Base-by-base conservation (phyloP, 257 asterid genomes). In the Solanum chmielewskii region DNA sequence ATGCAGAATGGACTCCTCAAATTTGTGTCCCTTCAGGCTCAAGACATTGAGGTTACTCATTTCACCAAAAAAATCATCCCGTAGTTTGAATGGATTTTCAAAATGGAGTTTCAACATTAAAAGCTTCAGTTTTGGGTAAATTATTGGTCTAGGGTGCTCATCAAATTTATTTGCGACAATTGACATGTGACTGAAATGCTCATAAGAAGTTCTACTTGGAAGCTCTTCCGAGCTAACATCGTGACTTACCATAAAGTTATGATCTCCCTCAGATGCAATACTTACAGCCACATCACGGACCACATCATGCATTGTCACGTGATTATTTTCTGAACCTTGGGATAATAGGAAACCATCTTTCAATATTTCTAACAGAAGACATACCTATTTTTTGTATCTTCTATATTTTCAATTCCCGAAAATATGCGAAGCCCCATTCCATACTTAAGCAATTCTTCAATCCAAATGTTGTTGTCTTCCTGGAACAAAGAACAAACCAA, bases 241-340 rank as follows among this genome's bases (percentile, higher is more conserved):
- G 16, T 78, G 86, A 12, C 33, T 35, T 56, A 78, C 86, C 88
- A 66, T 39, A 47, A 66, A 44, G 0, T 13, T 44, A 47, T 56
- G 41, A 25, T 80, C 66, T 14, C 70, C 88, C 47, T n/a, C 39
- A 3, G 88, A 88, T 1, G 60, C 86, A 80, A 88, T 73, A 18
- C 27, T 11, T 25, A 75, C 20, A 27, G 85, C 29, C 37, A 84
- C 81, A 25, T 88, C 86, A 42, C 87, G 37, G 20, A 88, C 83
- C 31, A 88, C 86, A 52, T 88, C 88, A 62, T 85, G 90, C 83
- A 88, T 49, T 76, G 52, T 85, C 5, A 88, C 86, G 56, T 21
- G 3, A 5, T 66, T 12, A 4, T 78, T 10, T 0, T 27, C 1
- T 20, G 3, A 21, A 9, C 86, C 84, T 31, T 49, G 20, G 3